A percentile compares a stretch with the other conserved stretches of the same genome.
phyloP scores from a whole-genome alignment of 306 rosid species.

The Prunus mira region DNA sequence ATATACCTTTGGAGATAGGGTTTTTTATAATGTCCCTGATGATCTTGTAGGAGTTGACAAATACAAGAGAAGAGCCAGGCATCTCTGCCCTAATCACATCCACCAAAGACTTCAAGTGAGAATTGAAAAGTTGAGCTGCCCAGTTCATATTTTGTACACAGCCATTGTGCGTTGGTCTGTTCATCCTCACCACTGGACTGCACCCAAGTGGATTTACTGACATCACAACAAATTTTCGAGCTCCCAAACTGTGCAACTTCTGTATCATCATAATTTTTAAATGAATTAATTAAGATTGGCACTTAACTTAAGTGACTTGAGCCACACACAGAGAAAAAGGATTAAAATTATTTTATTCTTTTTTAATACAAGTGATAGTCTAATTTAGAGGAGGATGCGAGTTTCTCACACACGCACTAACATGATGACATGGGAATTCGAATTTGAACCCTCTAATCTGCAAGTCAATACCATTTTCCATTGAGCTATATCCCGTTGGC shows the following conservation, averaged over 20 bases:
- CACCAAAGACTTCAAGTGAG: constrained; percentile 29
- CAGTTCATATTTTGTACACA: constrained; percentile 33
- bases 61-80: constrained; percentile 32
- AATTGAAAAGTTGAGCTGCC: constrained; percentile 44
- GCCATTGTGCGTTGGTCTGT: background rate
- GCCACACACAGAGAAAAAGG: no score
- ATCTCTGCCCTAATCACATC: constrained; percentile 23
- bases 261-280: constrained; percentile 8
- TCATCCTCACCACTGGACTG: constrained; percentile 35
- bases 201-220: constrained; percentile 49
- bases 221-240: constrained; percentile 35
- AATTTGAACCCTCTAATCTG: fast-evolving
- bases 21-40: constrained; percentile 34
- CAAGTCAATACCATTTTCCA: fast-evolving
- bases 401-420: no score
- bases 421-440: fast-evolving
- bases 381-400: fast-evolving
- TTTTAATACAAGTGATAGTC: no score
- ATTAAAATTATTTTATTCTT: no score
- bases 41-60: constrained; percentile 42
- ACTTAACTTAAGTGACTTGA: no score
- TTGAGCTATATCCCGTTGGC: fast-evolving
- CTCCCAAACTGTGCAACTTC: constrained; percentile 46
- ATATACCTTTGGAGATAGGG: constrained; percentile 30
- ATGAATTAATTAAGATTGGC: no score